Evolutionary conservation across 2,329 filamentous ascomycete genomes (phyloP).

Genomic region (Botryotinia narcissicola): DNA sequence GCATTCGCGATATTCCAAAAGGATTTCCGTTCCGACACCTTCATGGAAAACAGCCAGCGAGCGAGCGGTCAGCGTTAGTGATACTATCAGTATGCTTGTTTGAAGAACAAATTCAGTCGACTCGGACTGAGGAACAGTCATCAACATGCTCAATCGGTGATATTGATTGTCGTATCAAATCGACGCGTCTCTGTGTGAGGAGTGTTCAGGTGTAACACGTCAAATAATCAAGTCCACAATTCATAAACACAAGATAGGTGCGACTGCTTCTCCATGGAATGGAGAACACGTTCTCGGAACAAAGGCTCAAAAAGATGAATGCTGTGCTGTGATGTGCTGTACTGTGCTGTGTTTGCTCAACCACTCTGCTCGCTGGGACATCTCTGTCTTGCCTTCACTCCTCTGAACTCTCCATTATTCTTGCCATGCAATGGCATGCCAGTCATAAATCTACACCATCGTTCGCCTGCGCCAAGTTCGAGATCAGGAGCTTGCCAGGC

Average conservation of each 20-base stretch:
- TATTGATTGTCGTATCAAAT: background rate
- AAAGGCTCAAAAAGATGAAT: background rate
- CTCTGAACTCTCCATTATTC: conserved; percentile 20
- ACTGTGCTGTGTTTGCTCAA: conserved; percentile 37
- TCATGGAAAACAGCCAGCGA: conserved; percentile 50
- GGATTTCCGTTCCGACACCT: conserved; percentile 25
- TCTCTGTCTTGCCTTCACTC: conserved; percentile 28
- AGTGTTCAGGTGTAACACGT: background rate
- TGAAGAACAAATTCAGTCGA: background rate
- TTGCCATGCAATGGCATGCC: conserved; percentile 14
- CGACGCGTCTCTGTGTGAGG: background rate
- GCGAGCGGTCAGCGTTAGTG: conserved; percentile 56
- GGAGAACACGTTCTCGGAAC: background rate
- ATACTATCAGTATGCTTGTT: conserved; percentile 19
- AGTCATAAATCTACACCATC: conserved; percentile 27
- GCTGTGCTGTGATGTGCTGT: conserved; percentile 37
- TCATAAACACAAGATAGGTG: conserved; percentile 1
- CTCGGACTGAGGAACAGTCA: background rate
- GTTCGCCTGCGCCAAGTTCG: conserved; percentile 39
- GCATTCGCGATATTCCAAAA: conserved; percentile 1
- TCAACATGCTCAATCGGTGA: background rate
- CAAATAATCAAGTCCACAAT: background rate
- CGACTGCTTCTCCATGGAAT: background rate
- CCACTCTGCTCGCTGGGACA: conserved; percentile 54
- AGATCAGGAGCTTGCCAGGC: conserved; percentile 53